Evolutionary conservation across 768 basidiomycete species (phyloP).

Genomic region (Lyophyllum atratum): DNA sequence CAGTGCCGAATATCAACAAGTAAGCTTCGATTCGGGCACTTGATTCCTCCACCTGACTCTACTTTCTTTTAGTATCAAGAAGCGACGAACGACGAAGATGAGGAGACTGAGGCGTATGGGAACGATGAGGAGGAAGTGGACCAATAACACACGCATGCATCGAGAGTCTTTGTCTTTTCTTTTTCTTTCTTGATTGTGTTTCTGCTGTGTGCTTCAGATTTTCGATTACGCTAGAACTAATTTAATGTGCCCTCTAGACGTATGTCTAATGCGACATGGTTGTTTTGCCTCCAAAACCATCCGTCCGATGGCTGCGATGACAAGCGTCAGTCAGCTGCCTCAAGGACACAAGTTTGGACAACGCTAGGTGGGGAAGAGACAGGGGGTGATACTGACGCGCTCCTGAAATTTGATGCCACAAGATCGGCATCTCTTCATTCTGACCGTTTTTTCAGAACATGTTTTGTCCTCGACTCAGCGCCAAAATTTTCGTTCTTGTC

Average conservation of each 20-base stretch:
- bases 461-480: not conserved
- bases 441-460: no score
- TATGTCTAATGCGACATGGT: not conserved
- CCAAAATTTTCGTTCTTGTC: not conserved
- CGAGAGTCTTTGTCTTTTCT: not conserved
- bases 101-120: constrained; percentile 37
- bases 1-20: constrained; percentile 91
- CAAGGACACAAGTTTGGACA: not conserved
- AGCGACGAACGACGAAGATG: constrained; percentile 47
- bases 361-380: no score
- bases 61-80: constrained; percentile 55
- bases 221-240: constrained; percentile 9
- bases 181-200: not conserved
- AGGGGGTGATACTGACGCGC: no score
- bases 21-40: constrained; percentile 23
- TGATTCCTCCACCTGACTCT: not conserved
- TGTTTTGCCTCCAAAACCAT: not conserved
- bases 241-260: constrained; percentile 7
- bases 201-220: not conserved
- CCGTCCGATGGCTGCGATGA: no score
- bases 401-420: no score
- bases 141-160: constrained; percentile 9
- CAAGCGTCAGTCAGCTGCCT: not conserved
- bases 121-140: constrained; percentile 28
- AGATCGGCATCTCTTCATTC: no score